Evolutionary conservation across 1,284 basidiomycete species (phyloP), one percentile per base, ranked within the genome.

Genomic region (Xerocomus nothofagi): DNA sequence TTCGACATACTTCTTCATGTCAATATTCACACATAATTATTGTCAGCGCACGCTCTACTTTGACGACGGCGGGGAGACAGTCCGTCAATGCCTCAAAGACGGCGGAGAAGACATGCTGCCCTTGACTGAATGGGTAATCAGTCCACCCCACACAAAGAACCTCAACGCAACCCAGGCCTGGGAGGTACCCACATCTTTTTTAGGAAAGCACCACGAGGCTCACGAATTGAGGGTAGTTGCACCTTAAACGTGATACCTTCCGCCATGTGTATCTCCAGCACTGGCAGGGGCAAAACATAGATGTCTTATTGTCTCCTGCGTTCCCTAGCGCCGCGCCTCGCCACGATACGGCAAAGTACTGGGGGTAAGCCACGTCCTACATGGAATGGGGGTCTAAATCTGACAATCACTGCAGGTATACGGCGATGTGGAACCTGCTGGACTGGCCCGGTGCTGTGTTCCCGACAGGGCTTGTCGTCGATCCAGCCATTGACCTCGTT

Each of bases 51-150:
- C 39, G 14, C 58, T 67, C 20, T 67, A 45, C 31, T 67, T 61
- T 40, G 43, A 58, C n/a, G 61, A 63, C 4, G 65, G 61, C 20
- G 65, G 63, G 3, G 51, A 53, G 17, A 49, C 48, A 0, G 23
- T 67, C 6, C 59, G 60, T 3, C 57, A 49, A 18, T 26, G 54
- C 27, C 57, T 65, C 21, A 53, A 53, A 14, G 63, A 57, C 17
- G 54, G 57, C 4, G 69, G 68, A 4, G 70, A 70, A 26, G 62
- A 66, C 4, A 47, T 70, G 0, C 44, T 63, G 2, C 66, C 67
- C 14, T 45, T 71, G 23, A 58, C 51, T 5, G 65, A 70, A 47
- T 71, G 64, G 63, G 61, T 54, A 2, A 57, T 65, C 26, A 63
- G 55, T 17, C 57, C 57, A 18, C 55, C 61, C 4, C 17, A 50